A percentile compares a stretch with the other conserved stretches of the same genome.
These are phyloP conservation scores for Centella asiatica DNA, from an alignment of 129 eudicot genomes.

Conservation along the genomic window DNA sequence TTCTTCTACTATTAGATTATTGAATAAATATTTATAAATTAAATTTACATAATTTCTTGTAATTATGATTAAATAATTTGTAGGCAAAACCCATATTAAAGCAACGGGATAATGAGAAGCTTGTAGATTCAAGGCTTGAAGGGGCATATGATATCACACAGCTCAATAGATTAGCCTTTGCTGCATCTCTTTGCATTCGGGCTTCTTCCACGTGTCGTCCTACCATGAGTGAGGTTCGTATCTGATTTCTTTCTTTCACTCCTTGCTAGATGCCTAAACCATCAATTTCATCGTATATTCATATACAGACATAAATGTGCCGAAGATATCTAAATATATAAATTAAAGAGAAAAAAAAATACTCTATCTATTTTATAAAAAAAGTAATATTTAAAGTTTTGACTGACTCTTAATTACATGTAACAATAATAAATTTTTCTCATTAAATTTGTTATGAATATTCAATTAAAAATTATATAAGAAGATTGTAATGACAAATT, in stretches of 20 bases:
- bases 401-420: too few relatives aligned
- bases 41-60: neutral
- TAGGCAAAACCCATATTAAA: slow-evolving; percentile 79
- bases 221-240: slow-evolving; percentile 77
- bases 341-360: too few relatives aligned
- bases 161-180: slow-evolving; percentile 50
- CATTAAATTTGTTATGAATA: too few relatives aligned
- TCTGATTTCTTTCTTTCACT: slow-evolving; percentile 1
- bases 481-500: too few relatives aligned
- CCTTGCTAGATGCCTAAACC: neutral
- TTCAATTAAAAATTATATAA: too few relatives aligned
- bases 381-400: too few relatives aligned
- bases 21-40: too few relatives aligned
- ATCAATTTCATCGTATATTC: too few relatives aligned
- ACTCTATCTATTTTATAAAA: too few relatives aligned
- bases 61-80: neutral
- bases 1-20: slow-evolving; percentile 17
- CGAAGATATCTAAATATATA: too few relatives aligned
- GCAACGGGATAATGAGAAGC: slow-evolving; percentile 42
- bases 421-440: too few relatives aligned
- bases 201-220: slow-evolving; percentile 89
- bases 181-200: slow-evolving; percentile 81
- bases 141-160: slow-evolving; percentile 43
- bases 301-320: too few relatives aligned
- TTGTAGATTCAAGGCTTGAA: slow-evolving; percentile 70